Evolutionary conservation across 768 basidiomycete genomes (phyloP).

Genomic region (Phanerochaete carnosa): DNA sequence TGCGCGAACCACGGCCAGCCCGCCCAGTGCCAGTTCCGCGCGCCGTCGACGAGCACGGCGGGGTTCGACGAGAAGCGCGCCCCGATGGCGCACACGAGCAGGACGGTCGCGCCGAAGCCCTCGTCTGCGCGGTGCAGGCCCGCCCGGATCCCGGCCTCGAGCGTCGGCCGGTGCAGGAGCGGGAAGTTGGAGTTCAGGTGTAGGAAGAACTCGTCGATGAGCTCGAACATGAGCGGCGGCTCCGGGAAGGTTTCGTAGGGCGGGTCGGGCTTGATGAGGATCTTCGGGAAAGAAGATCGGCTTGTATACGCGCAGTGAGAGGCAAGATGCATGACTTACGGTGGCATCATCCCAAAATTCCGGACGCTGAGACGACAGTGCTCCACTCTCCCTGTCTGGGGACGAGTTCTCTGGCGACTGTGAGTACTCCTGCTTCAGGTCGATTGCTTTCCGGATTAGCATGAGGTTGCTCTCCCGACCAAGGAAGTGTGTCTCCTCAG

Average conservation of each 20-base stretch:
- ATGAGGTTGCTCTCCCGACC: slow-evolving; percentile 39
- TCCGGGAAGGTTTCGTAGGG: slow-evolving; percentile 20
- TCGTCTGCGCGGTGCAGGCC: slow-evolving; percentile 31
- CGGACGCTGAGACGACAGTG: not conserved
- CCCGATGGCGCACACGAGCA: slow-evolving; percentile 31
- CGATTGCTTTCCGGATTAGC: slow-evolving; percentile 38
- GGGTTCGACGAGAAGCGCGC: not conserved
- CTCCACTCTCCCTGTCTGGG: slow-evolving; percentile 5
- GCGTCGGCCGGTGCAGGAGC: slow-evolving; percentile 38
- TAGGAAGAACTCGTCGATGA: slow-evolving; percentile 43
- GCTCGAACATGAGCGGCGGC: slow-evolving; percentile 24
- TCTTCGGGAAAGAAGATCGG: not conserved
- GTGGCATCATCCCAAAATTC: not conserved
- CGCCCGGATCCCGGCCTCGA: slow-evolving; percentile 30
- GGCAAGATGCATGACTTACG: not conserved
- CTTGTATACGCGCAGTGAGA: not conserved
- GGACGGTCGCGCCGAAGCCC: slow-evolving; percentile 34
- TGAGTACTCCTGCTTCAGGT: slow-evolving; percentile 44
- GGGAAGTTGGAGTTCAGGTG: slow-evolving; percentile 34
- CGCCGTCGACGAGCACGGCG: slow-evolving; percentile 24
- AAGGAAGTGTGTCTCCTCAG: slow-evolving; percentile 30
- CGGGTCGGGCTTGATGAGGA: not conserved
- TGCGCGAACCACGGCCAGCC: slow-evolving; percentile 47
- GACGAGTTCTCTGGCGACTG: slow-evolving; percentile 29
- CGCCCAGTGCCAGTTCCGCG: slow-evolving; percentile 5